phyloP scores from a whole-genome alignment of 495 filamentous ascomycete species.

The Pseudoneurospora amorphoporcata region DNA sequence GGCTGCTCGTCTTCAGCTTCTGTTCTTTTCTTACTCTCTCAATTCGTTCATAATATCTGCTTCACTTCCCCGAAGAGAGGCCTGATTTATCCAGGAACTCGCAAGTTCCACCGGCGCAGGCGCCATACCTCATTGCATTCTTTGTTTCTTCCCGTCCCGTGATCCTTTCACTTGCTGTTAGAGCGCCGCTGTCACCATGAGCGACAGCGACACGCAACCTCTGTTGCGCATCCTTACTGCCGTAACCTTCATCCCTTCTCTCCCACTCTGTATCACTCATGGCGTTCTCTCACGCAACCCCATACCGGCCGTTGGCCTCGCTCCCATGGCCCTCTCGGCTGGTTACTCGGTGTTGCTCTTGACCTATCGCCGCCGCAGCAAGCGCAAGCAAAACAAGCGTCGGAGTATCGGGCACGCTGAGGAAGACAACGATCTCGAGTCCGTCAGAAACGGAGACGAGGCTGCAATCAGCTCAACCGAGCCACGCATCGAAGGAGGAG shows the following conservation, averaged over 20 bases:
- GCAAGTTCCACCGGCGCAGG: neutral
- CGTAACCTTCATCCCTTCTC: constrained; percentile 43
- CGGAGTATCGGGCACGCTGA: neutral
- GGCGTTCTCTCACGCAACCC: constrained; percentile 26
- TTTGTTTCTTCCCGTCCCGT: neutral
- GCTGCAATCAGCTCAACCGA: constrained; percentile 1
- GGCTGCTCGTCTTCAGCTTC: neutral
- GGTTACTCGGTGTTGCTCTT: constrained; percentile 18
- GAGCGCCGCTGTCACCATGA: neutral
- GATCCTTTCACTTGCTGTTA: neutral
- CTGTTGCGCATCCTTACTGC: constrained; percentile 28
- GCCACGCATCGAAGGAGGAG: neutral
- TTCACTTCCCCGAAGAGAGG: neutral
- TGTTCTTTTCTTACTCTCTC: neutral
- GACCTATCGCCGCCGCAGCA: constrained; percentile 2
- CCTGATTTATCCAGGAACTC: neutral
- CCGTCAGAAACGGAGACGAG: neutral
- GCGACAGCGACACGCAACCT: neutral
- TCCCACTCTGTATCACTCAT: constrained; percentile 34
- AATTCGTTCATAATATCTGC: neutral
- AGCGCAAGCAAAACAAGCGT: neutral
- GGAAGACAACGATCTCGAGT: constrained; percentile 5
- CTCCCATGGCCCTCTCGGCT: constrained; percentile 30
- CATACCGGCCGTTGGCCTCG: constrained; percentile 30
- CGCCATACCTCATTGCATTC: neutral